These are phyloP conservation scores for Silene latifolia DNA, from an alignment of 148 eudicot species.

Conservation along the genomic window DNA sequence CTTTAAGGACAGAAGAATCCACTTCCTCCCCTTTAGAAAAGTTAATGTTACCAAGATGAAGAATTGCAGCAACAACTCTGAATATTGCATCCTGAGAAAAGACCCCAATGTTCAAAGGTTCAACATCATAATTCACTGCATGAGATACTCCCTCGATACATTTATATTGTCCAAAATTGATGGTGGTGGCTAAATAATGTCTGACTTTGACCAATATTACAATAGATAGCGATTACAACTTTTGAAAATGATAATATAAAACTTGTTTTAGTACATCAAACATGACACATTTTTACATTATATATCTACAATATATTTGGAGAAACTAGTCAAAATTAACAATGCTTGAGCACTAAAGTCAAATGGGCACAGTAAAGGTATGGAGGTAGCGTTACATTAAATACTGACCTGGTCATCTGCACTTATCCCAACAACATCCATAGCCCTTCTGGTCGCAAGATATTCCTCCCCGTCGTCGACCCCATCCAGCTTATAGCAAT, in stretches of 20 bases:
- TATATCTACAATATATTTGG: too few species aligned
- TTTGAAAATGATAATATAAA: neutral
- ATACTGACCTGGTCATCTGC: conserved; percentile 81
- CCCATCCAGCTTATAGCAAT: conserved; percentile 70
- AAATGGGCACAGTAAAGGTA: neutral
- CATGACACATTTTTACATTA: neutral
- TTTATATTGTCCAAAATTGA: neutral
- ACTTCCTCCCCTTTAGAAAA: conserved; percentile 87
- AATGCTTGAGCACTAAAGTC: too few species aligned
- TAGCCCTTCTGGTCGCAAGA: conserved; percentile 94
- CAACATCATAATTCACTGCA: neutral
- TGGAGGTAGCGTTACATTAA: neutral
- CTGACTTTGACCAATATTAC: neutral
- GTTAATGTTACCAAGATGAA: conserved; percentile 92
- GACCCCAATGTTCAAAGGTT: conserved; percentile 14
- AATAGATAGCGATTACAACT: neutral
- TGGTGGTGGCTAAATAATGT: neutral
- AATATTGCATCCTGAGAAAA: conserved; percentile 88
- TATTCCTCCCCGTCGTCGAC: conserved; percentile 79
- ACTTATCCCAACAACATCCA: conserved; percentile 95
- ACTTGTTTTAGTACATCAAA: neutral
- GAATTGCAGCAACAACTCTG: conserved; percentile 87
- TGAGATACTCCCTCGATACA: neutral
- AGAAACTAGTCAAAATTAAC: neutral
- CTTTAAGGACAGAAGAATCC: conserved; percentile 87